A percentile compares a stretch with the other conserved stretches of the same genome.
Evolutionary conservation across 345 rosid genomes (phyloP).

Genomic region (Arabidopsis arenosa): DNA sequence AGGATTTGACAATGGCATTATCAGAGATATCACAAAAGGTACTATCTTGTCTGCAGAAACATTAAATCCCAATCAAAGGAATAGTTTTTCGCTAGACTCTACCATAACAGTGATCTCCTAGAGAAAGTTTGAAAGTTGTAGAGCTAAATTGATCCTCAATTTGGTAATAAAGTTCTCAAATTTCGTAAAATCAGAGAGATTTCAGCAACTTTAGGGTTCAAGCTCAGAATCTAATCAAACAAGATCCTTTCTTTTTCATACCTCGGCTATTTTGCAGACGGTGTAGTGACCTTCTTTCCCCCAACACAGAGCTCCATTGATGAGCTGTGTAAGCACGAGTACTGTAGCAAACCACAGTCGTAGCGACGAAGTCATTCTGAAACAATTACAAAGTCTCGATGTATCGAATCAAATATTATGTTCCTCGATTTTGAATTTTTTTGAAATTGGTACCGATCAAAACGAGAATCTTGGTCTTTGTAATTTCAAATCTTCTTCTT

Average conservation of each 20-base stretch:
- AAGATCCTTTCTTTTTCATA: neutral
- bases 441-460: neutral
- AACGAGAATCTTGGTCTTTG: neutral
- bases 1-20: slow-evolving; percentile 8
- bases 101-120: slow-evolving; percentile 11
- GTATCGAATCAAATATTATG: neutral
- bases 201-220: neutral
- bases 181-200: neutral
- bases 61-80: neutral
- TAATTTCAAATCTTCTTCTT: too few species aligned
- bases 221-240: slow-evolving; percentile 7
- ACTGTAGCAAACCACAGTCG: slow-evolving; percentile 49
- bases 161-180: neutral
- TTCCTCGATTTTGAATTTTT: slow-evolving; percentile 1
- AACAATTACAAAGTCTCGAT: neutral
- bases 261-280: slow-evolving; percentile 86
- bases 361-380: slow-evolving; percentile 45
- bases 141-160: slow-evolving; percentile 18
- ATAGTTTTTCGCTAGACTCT: neutral
- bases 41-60: neutral
- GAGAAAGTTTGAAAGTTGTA: neutral
- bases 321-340: slow-evolving; percentile 59
- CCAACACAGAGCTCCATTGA: slow-evolving; percentile 70
- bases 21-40: slow-evolving; percentile 23
- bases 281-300: slow-evolving; percentile 86